These are phyloP conservation scores for Allium sativum DNA, from an alignment of 106 monocot genomes.

Conservation along the genomic window DNA sequence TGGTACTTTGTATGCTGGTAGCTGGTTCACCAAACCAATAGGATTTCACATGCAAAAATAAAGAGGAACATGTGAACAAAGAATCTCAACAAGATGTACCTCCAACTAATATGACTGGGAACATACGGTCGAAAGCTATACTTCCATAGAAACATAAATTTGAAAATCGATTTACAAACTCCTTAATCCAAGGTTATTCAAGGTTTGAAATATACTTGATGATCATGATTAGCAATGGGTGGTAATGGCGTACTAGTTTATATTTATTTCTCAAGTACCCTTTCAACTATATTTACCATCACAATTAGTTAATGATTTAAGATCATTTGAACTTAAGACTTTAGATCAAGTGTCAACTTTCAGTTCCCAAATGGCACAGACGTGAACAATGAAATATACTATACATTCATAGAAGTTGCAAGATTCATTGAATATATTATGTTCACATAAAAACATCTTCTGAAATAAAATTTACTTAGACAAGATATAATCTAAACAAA, in stretches of 20 bases:
- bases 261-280: too few relatives aligned
- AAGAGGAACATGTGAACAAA: not conserved
- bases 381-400: not conserved
- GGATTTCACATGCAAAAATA: slow-evolving; percentile 15
- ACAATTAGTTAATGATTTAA: too few relatives aligned
- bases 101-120: not conserved
- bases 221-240: not conserved
- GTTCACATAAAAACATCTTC: not conserved
- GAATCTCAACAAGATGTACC: not conserved
- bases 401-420: not conserved
- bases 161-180: too few relatives aligned
- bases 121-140: not conserved
- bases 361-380: not conserved
- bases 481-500: not conserved
- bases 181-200: too few relatives aligned
- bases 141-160: too few relatives aligned
- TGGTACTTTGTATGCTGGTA: slow-evolving; percentile 99
- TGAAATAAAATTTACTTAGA: not conserved
- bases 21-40: slow-evolving; percentile 29
- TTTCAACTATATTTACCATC: too few relatives aligned
- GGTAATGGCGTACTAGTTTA: not conserved
- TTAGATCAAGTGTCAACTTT: not conserved
- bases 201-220: not conserved
- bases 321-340: too few relatives aligned
- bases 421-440: not conserved